Conservation (phyloP, 75 land plant species). For the Selaginella tamariscina region DNA sequence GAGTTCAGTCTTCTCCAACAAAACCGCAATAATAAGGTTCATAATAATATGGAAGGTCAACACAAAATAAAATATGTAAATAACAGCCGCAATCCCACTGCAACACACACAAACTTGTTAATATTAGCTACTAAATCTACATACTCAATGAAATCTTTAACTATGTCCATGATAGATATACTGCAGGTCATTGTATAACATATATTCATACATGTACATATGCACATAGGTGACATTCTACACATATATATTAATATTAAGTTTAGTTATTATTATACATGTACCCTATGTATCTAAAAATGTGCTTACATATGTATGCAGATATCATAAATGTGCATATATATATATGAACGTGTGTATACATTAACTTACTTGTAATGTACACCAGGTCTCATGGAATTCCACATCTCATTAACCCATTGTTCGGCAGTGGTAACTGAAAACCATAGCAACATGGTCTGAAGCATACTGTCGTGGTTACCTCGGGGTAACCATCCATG, state of each 20-base stretch:
- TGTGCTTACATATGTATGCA: background rate
- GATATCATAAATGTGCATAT: background rate
- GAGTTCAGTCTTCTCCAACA: background rate
- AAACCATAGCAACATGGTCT: slow-evolving; percentile 24
- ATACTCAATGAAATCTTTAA: too few relatives aligned
- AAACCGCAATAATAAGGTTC: background rate
- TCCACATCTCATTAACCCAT: slow-evolving; percentile 33
- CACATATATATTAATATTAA: too few relatives aligned
- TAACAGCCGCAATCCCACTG: background rate
- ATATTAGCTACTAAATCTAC: too few relatives aligned
- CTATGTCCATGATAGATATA: too few relatives aligned
- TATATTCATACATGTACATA: too few relatives aligned
- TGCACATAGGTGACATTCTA: too few relatives aligned
- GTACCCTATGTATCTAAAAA: too few relatives aligned
- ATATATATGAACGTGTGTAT: too few relatives aligned
- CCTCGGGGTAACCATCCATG: slow-evolving; percentile 22
- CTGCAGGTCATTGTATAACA: too few relatives aligned
- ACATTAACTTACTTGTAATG: slow-evolving; percentile 17
- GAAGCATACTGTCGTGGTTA: slow-evolving; percentile 19
- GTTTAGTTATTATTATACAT: too few relatives aligned
- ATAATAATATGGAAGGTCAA: background rate
- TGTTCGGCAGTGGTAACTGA: slow-evolving; percentile 25
- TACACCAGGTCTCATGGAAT: slow-evolving; percentile 20
- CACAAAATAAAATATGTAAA: background rate
- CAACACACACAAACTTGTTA: too few relatives aligned